A percentile compares a stretch with the other conserved stretches of the same genome.
phyloP scores from a whole-genome alignment of 2,329 filamentous ascomycete genomes.

The Sporothrix protearum region DNA sequence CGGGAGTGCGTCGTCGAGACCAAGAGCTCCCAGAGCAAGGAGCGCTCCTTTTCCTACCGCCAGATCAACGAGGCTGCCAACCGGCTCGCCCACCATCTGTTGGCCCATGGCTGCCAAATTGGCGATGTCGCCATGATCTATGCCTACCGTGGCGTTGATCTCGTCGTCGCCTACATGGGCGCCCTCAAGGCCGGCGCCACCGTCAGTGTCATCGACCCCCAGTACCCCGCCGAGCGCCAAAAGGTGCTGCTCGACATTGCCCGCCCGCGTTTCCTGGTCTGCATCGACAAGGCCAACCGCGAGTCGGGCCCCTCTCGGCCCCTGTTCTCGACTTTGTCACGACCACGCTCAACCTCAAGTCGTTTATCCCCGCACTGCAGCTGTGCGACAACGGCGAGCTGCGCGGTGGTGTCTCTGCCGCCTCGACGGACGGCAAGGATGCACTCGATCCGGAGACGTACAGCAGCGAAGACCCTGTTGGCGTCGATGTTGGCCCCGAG shows the following conservation, averaged over 20 bases:
- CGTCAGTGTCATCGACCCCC: constrained; percentile 69
- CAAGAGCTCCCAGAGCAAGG: constrained; percentile 45
- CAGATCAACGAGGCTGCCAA: constrained; percentile 87
- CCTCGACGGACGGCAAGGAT: constrained; percentile 49
- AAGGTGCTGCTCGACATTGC: constrained; percentile 80
- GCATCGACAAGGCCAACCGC: constrained; percentile 67
- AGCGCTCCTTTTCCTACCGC: constrained; percentile 72
- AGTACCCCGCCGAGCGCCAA: constrained; percentile 76
- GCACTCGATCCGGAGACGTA: constrained; percentile 56
- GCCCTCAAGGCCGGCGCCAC: constrained; percentile 56
- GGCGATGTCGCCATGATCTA: constrained; percentile 95
- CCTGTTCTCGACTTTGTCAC: constrained; percentile 63
- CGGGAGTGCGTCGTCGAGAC: constrained; percentile 50
- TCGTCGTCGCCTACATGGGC: constrained; percentile 73
- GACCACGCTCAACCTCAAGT: constrained; percentile 67
- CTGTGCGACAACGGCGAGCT: constrained; percentile 69
- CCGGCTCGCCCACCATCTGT: constrained; percentile 72
- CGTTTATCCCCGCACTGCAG: constrained; percentile 69
- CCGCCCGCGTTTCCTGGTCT: constrained; percentile 66
- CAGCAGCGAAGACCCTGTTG: constrained; percentile 54
- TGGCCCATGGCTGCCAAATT: constrained; percentile 65
- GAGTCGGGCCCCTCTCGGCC: constrained; percentile 55
- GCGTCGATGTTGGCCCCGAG: constrained; percentile 80
- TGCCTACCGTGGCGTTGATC: constrained; percentile 71
- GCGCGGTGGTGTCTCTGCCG: constrained; percentile 61